Base-by-base conservation (phyloP, 768 basidiomycete genomes). In the Megacollybia marginata region DNA sequence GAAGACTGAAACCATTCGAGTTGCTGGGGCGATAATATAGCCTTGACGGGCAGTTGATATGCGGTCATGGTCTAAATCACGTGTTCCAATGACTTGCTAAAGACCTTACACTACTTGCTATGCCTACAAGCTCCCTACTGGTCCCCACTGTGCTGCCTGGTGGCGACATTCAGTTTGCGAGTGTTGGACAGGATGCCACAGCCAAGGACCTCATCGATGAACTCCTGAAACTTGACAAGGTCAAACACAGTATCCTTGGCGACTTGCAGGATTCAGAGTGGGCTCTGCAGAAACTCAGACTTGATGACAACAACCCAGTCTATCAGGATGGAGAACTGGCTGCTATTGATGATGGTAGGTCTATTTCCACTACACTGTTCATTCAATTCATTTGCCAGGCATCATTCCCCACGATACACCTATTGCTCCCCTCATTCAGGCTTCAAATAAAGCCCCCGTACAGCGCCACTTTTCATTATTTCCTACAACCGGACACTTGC, bases 1-100 rank as follows among this genome's bases (percentile, higher is more conserved):
- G 90, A 93, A 8, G 69, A 57, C 59, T 92, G 83, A 61, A 96
- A 99, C n/a, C 79, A 81, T 18, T 77, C 74, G 0, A 98, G 78
- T 56, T 97, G 93, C 5, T 75, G 78, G 31, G 75, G 79, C 1
- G 83, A 78, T 28, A 98, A 68, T 54, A 99, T 89, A 20, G 68
- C 71, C 69, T 94, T 95, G 38, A 67, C 68, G 1, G 86, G 89
- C 33, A 65, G 52, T 55, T 71, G 62, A 63, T 73, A 87, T 4
- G 66, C 23, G 38, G 38, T 18, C 38, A 40, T 40, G 13, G 18
- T 40, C 38, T n/a, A 18, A 40, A 18, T 40, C 38, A 4, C 10
- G 19, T 47, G 49, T 31, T n/a, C 18, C 43, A 13, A 51, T 61
- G 38, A 15, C 15, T 40, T 18, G 38, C 38, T 40, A 15, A 13